phyloP scores from a whole-genome alignment of 768 basidiomycete species.

The Tulasnella sp. region DNA sequence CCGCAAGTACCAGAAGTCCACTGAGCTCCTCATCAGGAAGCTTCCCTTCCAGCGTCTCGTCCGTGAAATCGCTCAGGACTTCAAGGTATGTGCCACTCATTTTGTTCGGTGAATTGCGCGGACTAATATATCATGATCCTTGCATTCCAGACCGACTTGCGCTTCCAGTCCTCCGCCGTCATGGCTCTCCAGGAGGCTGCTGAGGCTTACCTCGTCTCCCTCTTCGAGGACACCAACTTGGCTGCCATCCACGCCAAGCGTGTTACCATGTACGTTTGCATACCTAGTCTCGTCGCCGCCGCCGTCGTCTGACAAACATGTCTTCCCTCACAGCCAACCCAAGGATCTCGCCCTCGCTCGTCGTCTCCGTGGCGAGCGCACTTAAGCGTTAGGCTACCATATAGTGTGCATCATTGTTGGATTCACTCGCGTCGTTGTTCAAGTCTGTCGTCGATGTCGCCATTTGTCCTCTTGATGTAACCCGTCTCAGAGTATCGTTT shows the following conservation, averaged over 20 bases:
- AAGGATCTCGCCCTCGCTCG: conserved; percentile 86
- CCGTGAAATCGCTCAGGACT: conserved; percentile 77
- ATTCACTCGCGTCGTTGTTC: neutral
- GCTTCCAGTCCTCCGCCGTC: conserved; percentile 50
- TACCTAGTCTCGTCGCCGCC: neutral
- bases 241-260: conserved; percentile 88
- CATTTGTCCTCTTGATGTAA: neutral
- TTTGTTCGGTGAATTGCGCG: neutral
- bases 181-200: conserved; percentile 52
- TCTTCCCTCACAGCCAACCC: conserved; percentile 48
- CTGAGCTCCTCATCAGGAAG: conserved; percentile 61
- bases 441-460: neutral
- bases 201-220: conserved; percentile 51
- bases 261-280: conserved; percentile 51
- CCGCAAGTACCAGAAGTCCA: conserved; percentile 55
- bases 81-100: conserved; percentile 47
- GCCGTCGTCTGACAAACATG: neutral
- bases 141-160: conserved; percentile 46
- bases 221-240: conserved; percentile 68
- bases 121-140: neutral
- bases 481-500: neutral
- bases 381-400: conserved; percentile 17
- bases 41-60: conserved; percentile 68
- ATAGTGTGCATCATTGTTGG: neutral
- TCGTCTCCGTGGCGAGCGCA: conserved; percentile 77